phyloP scores from a whole-genome alignment of 2,329 filamentous ascomycete genomes.

The Botryotinia calthae region DNA sequence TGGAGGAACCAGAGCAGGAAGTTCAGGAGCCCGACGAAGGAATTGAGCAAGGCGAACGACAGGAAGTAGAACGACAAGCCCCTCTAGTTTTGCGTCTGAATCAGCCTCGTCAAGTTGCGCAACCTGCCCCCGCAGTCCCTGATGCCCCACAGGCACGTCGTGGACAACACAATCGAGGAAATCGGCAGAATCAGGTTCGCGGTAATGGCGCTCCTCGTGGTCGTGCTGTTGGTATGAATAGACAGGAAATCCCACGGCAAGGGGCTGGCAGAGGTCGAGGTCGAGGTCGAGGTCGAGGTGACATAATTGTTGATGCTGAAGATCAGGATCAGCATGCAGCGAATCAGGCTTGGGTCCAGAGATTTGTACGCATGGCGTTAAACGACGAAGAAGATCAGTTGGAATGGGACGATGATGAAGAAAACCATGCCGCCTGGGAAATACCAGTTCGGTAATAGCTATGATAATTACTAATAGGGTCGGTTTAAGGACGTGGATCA shows the following conservation, averaged over 20 bases:
- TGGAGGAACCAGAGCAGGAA: constrained; percentile 23
- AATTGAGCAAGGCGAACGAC: constrained; percentile 21
- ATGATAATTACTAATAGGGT: not conserved
- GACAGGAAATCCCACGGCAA: constrained; percentile 7
- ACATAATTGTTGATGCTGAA: constrained; percentile 19
- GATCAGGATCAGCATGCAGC: constrained; percentile 27
- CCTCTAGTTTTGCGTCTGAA: constrained; percentile 39
- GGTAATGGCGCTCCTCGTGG: constrained; percentile 15
- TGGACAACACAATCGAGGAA: constrained; percentile 6
- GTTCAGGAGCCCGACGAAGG: constrained; percentile 24
- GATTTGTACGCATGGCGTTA: constrained; percentile 39
- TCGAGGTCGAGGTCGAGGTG: not conserved
- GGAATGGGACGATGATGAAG: constrained; percentile 43
- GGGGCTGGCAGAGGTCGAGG: not conserved
- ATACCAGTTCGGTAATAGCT: constrained; percentile 35
- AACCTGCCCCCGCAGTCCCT: constrained; percentile 29
- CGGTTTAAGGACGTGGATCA: not conserved
- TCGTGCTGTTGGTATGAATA: not conserved
- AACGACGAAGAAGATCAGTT: constrained; percentile 39
- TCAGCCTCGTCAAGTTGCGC: constrained; percentile 28
- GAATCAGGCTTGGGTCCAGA: constrained; percentile 38
- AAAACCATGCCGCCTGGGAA: constrained; percentile 47
- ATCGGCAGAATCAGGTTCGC: constrained; percentile 11
- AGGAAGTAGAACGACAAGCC: constrained; percentile 35
- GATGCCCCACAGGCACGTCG: constrained; percentile 26